A percentile compares a stretch with the other conserved stretches of the same genome.
Evolutionary conservation across 192 early-diverging fungal genomes (phyloP).

Genomic region (Lobosporangium transversale): DNA sequence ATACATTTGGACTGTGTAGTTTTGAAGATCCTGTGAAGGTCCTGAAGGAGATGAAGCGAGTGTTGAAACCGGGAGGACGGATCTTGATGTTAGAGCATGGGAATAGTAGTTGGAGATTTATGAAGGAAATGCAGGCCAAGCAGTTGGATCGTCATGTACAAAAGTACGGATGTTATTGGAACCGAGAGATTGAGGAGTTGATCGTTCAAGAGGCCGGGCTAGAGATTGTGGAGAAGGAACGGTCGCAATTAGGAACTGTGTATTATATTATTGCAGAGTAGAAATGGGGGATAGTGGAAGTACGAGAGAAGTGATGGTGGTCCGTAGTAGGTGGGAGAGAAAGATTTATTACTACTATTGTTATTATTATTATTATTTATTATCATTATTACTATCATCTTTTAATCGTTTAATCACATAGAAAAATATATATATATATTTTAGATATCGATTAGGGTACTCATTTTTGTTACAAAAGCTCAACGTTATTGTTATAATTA

Average conservation of each 20-base stretch:
- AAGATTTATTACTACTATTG: too few relatives aligned
- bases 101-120: constrained; percentile 40
- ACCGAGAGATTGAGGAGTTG: constrained; percentile 42
- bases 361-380: too few relatives aligned
- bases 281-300: neutral
- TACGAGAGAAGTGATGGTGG: too few relatives aligned
- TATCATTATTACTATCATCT: too few relatives aligned
- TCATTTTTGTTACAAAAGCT: too few relatives aligned
- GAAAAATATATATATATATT: too few relatives aligned
- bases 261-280: constrained; percentile 41
- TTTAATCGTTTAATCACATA: too few relatives aligned
- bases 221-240: constrained; percentile 32
- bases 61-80: constrained; percentile 24
- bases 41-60: constrained; percentile 46
- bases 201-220: constrained; percentile 42
- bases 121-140: constrained; percentile 52
- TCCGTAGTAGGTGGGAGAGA: too few relatives aligned
- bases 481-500: too few relatives aligned
- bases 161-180: constrained; percentile 54
- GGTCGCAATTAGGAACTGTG: constrained; percentile 47
- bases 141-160: constrained; percentile 47
- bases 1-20: constrained; percentile 48
- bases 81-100: constrained; percentile 45
- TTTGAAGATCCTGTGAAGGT: constrained; percentile 48
- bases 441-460: too few relatives aligned